Percentiles rank a stretch among this genome's conserved stretches.
These are phyloP conservation scores for Dendrobium huoshanense DNA, from an alignment of 106 monocot genomes.

Conservation along the genomic window DNA sequence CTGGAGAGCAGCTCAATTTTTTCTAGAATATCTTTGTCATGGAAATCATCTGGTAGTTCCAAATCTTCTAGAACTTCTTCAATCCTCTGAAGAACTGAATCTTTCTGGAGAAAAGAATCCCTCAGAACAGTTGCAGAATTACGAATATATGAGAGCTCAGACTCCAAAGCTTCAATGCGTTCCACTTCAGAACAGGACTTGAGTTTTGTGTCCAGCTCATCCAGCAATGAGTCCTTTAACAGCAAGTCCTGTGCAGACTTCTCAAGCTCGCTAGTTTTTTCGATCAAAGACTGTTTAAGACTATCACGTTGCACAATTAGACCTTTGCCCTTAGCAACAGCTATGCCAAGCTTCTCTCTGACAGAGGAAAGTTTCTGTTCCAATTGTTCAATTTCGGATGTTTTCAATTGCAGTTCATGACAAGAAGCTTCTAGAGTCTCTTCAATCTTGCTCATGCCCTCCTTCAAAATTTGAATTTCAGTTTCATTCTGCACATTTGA, in stretches of 20 bases:
- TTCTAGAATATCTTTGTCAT: constrained; percentile 75
- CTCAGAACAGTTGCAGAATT: constrained; percentile 90
- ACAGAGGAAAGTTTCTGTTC: constrained; percentile 84
- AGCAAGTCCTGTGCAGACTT: constrained; percentile 55
- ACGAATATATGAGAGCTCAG: constrained; percentile 93
- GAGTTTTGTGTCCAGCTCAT: constrained; percentile 67
- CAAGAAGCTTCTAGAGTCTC: constrained; percentile 42
- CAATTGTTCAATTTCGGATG: constrained; percentile 69
- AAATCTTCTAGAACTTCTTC: constrained; percentile 92
- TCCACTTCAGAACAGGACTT: constrained; percentile 77
- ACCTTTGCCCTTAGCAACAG: constrained; percentile 97
- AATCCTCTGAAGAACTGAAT: constrained; percentile 88
- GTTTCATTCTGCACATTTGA: constrained; percentile 40
- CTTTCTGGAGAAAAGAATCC: constrained; percentile 93
- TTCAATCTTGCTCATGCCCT: constrained; percentile 39
- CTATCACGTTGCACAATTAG: constrained; percentile 80
- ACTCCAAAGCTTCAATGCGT: constrained; percentile 91
- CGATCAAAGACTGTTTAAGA: constrained; percentile 75
- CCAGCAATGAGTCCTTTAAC: constrained; percentile 50
- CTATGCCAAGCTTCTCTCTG: constrained; percentile 89
- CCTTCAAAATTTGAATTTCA: constrained; percentile 56
- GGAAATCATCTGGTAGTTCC: constrained; percentile 81
- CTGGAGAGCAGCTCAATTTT: constrained; percentile 77
- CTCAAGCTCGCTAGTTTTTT: constrained; percentile 74
- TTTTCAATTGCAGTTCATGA: constrained; percentile 47